Conservation (phyloP, 169 alveolate genomes). For the Plasmodium vivax region DNA sequence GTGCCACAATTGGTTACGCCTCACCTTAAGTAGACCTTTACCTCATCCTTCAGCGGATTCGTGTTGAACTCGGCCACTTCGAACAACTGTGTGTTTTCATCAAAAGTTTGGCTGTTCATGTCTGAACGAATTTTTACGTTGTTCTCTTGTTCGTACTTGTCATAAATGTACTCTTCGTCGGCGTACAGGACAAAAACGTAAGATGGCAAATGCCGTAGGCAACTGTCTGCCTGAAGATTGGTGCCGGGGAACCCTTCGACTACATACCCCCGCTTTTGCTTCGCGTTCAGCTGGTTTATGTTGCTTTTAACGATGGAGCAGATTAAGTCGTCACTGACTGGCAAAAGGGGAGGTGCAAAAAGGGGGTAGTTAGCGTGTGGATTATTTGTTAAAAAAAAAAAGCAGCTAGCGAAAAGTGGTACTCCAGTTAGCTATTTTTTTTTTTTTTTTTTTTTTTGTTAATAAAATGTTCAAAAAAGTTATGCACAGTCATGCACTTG, state of each 20-base stretch:
- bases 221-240: conserved; percentile 52
- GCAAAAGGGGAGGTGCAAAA: not conserved
- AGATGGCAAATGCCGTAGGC: conserved; percentile 47
- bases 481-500: not conserved
- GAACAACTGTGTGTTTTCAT: conserved; percentile 8
- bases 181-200: conserved; percentile 47
- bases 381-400: not conserved
- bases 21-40: conserved; percentile 50
- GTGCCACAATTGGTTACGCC: not conserved
- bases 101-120: not conserved
- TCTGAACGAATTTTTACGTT: conserved; percentile 2
- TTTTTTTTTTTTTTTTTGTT: not conserved
- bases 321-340: conserved; percentile 37
- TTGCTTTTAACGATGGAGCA: conserved; percentile 34
- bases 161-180: conserved; percentile 61
- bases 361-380: not conserved
- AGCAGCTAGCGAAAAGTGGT: not conserved
- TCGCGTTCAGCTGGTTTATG: conserved; percentile 40
- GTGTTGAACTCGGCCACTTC: conserved; percentile 21
- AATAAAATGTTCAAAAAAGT: not conserved
- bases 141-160: conserved; percentile 52
- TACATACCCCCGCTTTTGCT: conserved; percentile 40
- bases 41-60: conserved; percentile 26
- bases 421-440: not conserved
- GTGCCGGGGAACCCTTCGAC: conserved; percentile 50